Evolutionary conservation across 805 yeast species (phyloP).

Genomic region (Saccharomycopsis amapae): DNA sequence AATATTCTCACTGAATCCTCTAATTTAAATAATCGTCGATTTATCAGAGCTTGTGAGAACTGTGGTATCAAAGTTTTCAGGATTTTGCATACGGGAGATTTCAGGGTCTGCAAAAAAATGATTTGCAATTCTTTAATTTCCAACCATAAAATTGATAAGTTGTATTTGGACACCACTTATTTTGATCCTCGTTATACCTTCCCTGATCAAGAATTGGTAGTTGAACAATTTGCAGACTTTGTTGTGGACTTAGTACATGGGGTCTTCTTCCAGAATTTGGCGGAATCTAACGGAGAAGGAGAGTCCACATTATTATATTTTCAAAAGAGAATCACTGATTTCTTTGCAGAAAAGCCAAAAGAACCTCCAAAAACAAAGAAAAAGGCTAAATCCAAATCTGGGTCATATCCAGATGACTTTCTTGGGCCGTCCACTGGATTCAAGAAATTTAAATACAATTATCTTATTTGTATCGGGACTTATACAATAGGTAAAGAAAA

Average conservation of each 20-base stretch:
- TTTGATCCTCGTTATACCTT: constrained; percentile 66
- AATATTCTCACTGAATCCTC: neutral
- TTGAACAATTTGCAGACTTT: constrained; percentile 51
- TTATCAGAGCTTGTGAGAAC: constrained; percentile 10
- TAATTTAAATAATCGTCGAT: constrained; percentile 6
- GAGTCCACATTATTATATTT: constrained; percentile 10
- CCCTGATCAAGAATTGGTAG: constrained; percentile 68
- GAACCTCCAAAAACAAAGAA: neutral
- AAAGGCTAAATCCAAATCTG: no score
- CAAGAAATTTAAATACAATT: constrained; percentile 27
- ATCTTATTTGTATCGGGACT: constrained; percentile 69
- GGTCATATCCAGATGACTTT: no score
- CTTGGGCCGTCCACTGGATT: no score
- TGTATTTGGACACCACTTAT: constrained; percentile 90
- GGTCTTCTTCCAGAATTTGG: constrained; percentile 18
- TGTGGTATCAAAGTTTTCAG: constrained; percentile 28
- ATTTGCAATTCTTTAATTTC: constrained; percentile 30
- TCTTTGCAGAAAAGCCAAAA: constrained; percentile 13
- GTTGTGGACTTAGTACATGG: constrained; percentile 28
- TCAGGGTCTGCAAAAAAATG: constrained; percentile 58
- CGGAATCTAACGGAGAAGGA: no score
- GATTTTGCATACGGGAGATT: constrained; percentile 88
- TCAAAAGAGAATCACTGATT: constrained; percentile 33
- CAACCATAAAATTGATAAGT: constrained; percentile 40
- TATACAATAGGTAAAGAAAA: constrained; percentile 92